Evolutionary conservation across 163 green algal species (phyloP).

Genomic region (Chlorella variabilis): DNA sequence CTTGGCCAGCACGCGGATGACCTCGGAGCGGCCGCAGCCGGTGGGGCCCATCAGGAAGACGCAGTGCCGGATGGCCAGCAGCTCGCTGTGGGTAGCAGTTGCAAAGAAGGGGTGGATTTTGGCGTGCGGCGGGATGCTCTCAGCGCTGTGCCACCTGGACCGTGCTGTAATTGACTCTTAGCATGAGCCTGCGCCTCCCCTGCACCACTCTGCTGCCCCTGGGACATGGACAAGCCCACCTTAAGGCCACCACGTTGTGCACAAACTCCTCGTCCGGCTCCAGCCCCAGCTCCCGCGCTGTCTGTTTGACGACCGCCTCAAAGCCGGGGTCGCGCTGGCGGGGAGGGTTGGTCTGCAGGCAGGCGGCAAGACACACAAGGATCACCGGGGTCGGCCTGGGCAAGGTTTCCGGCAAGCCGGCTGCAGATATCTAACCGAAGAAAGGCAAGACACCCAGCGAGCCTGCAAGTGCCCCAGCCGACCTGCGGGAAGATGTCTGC

Average conservation of each 20-base stretch:
- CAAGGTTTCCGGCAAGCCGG: no score
- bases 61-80: conserved; percentile 90
- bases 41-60: conserved; percentile 93
- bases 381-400: no score
- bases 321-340: conserved; percentile 80
- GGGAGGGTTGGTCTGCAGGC: conserved; percentile 81
- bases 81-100: conserved; percentile 78
- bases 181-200: no score
- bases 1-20: conserved; percentile 82
- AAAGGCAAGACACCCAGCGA: no score
- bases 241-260: conserved; percentile 74
- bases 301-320: conserved; percentile 65
- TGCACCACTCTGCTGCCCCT: no score
- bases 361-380: background rate
- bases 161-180: background rate
- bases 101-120: no score
- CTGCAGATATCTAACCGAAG: no score
- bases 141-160: no score
- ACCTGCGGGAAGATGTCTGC: conserved; percentile 82
- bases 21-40: conserved; percentile 84
- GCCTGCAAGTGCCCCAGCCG: no score
- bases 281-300: conserved; percentile 83
- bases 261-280: conserved; percentile 91
- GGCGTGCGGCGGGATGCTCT: background rate
- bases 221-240: conserved; percentile 6